phyloP scores from a whole-genome alignment of 2,329 filamentous ascomycete species.

The Ilyonectria destructans region DNA sequence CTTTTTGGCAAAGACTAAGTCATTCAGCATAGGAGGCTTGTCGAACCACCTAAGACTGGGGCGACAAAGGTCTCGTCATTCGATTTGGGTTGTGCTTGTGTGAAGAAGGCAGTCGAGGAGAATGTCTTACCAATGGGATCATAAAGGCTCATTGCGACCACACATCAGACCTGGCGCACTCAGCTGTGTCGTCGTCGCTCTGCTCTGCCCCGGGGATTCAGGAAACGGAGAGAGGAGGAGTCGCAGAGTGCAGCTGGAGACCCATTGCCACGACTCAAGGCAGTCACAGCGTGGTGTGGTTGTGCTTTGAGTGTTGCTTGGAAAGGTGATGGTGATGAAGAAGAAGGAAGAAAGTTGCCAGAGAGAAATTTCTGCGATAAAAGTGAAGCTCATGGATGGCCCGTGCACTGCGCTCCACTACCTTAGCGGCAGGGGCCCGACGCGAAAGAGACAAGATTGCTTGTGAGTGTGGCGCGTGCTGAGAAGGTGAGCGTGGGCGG shows the following conservation, averaged over 20 bases:
- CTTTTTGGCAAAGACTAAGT: slow-evolving; percentile 73
- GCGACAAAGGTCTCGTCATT: slow-evolving; percentile 66
- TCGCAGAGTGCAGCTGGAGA: not conserved
- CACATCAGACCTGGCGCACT: not conserved
- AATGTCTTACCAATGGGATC: slow-evolving; percentile 40
- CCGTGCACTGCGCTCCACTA: slow-evolving; percentile 37
- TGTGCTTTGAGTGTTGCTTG: slow-evolving; percentile 3
- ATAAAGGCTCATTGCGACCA: slow-evolving; percentile 13
- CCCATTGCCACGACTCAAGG: slow-evolving; percentile 3
- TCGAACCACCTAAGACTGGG: slow-evolving; percentile 66
- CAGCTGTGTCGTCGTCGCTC: not conserved
- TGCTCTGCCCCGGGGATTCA: not conserved
- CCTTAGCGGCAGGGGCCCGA: slow-evolving; percentile 21
- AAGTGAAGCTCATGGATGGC: slow-evolving; percentile 40
- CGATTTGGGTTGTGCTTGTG: slow-evolving; percentile 33
- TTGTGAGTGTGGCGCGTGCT: slow-evolving; percentile 34
- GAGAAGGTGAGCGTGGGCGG: not conserved
- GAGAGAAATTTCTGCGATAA: slow-evolving; percentile 44
- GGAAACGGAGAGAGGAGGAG: not conserved
- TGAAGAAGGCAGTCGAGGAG: slow-evolving; percentile 6
- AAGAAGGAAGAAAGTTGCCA: slow-evolving; percentile 38
- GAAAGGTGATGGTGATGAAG: slow-evolving; percentile 44
- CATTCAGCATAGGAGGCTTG: slow-evolving; percentile 65
- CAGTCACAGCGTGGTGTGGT: not conserved
- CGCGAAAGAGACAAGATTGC: slow-evolving; percentile 17